phyloP scores from a whole-genome alignment of 2,329 filamentous ascomycete genomes.

The Botryosphaeria agaves region DNA sequence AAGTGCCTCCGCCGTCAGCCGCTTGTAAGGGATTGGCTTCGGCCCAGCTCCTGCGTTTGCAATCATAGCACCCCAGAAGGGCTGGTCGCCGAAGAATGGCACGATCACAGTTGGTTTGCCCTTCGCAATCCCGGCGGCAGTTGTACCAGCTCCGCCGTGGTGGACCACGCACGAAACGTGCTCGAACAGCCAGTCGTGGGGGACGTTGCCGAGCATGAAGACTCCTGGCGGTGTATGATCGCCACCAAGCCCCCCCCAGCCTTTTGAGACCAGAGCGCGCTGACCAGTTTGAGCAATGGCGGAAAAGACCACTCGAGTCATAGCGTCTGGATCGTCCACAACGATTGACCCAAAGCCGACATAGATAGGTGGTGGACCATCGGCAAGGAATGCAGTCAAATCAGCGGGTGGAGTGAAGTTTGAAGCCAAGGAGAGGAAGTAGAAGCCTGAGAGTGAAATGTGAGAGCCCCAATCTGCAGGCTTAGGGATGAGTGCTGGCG shows the following conservation, averaged over 20 bases:
- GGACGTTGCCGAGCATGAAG: conserved; percentile 56
- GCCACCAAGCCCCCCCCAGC: conserved; percentile 55
- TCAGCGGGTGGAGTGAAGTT: conserved; percentile 16
- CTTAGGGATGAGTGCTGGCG: conserved; percentile 25
- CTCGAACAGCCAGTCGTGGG: conserved; percentile 37
- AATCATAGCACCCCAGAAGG: conserved; percentile 24
- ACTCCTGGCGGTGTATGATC: conserved; percentile 42
- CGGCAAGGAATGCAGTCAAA: conserved; percentile 32
- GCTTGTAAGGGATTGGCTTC: conserved; percentile 19
- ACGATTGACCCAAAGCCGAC: conserved; percentile 66
- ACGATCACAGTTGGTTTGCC: conserved; percentile 1
- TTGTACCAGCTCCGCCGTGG: conserved; percentile 1
- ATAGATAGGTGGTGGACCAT: conserved; percentile 45
- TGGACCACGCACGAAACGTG: neutral
- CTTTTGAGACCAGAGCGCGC: conserved; percentile 55
- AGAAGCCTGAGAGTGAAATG: conserved; percentile 13
- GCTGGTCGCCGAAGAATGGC: conserved; percentile 9
- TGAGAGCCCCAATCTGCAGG: conserved; percentile 9
- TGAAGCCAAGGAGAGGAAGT: conserved; percentile 17
- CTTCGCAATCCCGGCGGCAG: neutral
- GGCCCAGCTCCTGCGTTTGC: conserved; percentile 22
- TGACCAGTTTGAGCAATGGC: conserved; percentile 49
- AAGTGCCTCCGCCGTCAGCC: conserved; percentile 20
- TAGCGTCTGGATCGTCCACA: conserved; percentile 50
- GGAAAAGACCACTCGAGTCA: conserved; percentile 55